Conservation (phyloP, 192 early-diverging fungal species). For the Lobosporangium transversale region DNA sequence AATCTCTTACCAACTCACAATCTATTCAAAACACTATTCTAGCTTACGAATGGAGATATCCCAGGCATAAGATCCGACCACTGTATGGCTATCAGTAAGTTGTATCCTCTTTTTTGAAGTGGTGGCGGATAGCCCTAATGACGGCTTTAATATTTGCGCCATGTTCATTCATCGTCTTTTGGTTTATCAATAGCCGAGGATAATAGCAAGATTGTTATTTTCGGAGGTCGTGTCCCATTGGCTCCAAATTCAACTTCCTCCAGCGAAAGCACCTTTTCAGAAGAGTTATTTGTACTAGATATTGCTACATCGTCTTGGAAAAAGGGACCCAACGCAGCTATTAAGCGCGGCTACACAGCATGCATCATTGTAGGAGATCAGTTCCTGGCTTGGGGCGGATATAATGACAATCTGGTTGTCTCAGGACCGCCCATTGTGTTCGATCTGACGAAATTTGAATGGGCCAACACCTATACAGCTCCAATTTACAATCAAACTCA, state of each 20-base stretch:
- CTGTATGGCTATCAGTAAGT: slow-evolving; percentile 28
- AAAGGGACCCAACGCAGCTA: slow-evolving; percentile 5
- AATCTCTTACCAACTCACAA: no score
- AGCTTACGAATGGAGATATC: not conserved
- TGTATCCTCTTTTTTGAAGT: not conserved
- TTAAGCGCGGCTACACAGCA: slow-evolving; percentile 9
- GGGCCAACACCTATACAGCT: slow-evolving; percentile 19
- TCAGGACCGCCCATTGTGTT: slow-evolving; percentile 20
- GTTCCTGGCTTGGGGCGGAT: slow-evolving; percentile 30
- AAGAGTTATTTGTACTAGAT: slow-evolving; percentile 8
- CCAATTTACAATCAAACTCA: slow-evolving; percentile 5
- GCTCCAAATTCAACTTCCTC: not conserved
- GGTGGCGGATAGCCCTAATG: no score
- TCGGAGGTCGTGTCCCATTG: slow-evolving; percentile 4
- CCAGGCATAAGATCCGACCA: slow-evolving; percentile 12
- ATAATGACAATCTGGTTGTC: not conserved
- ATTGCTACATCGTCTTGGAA: slow-evolving; percentile 10
- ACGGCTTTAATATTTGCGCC: not conserved
- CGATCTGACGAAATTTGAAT: slow-evolving; percentile 4
- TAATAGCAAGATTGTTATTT: slow-evolving; percentile 15
- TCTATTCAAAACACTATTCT: no score
- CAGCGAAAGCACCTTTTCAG: not conserved
- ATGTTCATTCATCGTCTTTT: no score
- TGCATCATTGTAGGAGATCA: slow-evolving; percentile 26
- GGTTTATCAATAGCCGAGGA: slow-evolving; percentile 8